Evolutionary conservation across 768 basidiomycete genomes (phyloP).

Genomic region (Hypsizygus marmoreus): DNA sequence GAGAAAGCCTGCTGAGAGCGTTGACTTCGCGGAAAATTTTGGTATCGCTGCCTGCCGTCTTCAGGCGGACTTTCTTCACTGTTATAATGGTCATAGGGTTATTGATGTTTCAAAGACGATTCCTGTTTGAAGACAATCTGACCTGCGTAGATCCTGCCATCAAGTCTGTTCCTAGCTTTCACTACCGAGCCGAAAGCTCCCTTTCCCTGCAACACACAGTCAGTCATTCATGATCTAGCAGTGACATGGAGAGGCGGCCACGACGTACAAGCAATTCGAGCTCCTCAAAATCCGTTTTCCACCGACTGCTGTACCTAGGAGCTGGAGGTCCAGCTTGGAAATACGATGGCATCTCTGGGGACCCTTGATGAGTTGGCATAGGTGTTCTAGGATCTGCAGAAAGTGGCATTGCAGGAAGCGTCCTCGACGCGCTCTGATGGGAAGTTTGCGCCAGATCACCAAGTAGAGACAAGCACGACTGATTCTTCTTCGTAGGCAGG

Average conservation of each 20-base stretch:
- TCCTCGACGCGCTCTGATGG: conserved; percentile 26
- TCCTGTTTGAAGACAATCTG: conserved; percentile 16
- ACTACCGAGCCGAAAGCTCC: conserved; percentile 95
- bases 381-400: conserved; percentile 52
- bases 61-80: conserved; percentile 90
- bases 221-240: neutral
- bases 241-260: neutral
- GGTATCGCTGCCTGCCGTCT: conserved; percentile 74
- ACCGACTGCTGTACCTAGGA: conserved; percentile 67
- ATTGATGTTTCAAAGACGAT: neutral
- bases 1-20: conserved; percentile 82
- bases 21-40: conserved; percentile 93
- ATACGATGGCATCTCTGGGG: conserved; percentile 72
- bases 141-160: conserved; percentile 83
- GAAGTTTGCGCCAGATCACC: conserved; percentile 54
- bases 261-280: conserved; percentile 72
- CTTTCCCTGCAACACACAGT: conserved; percentile 57
- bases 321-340: conserved; percentile 46
- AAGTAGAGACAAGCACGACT: conserved; percentile 58
- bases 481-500: conserved; percentile 55
- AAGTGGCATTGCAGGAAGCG: conserved; percentile 26
- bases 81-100: conserved; percentile 7
- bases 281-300: conserved; percentile 95
- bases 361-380: conserved; percentile 46
- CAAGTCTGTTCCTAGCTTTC: conserved; percentile 88